phyloP scores from a whole-genome alignment of 495 filamentous ascomycete species.

The Oleoguttula mirabilis region DNA sequence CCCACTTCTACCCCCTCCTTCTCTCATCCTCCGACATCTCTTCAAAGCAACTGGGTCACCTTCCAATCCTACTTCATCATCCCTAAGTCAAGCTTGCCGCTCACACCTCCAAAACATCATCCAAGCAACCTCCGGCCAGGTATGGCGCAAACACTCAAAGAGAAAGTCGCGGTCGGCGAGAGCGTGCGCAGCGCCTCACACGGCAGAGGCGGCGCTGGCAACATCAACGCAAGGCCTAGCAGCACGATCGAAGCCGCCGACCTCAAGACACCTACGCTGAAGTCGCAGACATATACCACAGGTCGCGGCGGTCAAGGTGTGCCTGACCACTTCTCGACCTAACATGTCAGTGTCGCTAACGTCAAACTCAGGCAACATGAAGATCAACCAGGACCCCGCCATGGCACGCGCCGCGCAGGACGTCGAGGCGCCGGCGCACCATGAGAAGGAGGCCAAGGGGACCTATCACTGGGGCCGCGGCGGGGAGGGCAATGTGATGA shows the following conservation, averaged over 20 bases:
- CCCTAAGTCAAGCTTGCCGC: no score
- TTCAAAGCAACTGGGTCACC: no score
- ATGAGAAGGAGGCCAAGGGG: slow-evolving; percentile 25
- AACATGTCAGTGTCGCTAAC: no score
- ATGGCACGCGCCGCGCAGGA: slow-evolving; percentile 72
- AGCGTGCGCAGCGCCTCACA: slow-evolving; percentile 1
- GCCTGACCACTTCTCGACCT: no score
- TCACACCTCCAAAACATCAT: no score
- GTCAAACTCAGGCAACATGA: slow-evolving; percentile 34
- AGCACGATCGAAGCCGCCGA: slow-evolving; percentile 38
- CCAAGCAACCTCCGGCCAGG: no score
- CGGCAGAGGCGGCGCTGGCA: slow-evolving; percentile 19
- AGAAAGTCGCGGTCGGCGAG: neutral
- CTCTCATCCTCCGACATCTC: no score
- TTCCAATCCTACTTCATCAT: no score
- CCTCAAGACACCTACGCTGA: slow-evolving; percentile 72
- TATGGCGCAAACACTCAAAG: neutral
- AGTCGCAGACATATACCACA: slow-evolving; percentile 70
- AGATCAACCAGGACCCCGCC: slow-evolving; percentile 34
- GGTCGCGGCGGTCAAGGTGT: slow-evolving; percentile 46
- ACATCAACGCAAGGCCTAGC: slow-evolving; percentile 1
- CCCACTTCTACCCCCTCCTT: no score
- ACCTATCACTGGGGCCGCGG: slow-evolving; percentile 34
- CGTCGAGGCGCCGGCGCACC: slow-evolving; percentile 47
- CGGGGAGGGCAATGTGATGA: slow-evolving; percentile 25